Base-by-base conservation (phyloP, 1,284 basidiomycete species). In the Prillingera fragicola region DNA sequence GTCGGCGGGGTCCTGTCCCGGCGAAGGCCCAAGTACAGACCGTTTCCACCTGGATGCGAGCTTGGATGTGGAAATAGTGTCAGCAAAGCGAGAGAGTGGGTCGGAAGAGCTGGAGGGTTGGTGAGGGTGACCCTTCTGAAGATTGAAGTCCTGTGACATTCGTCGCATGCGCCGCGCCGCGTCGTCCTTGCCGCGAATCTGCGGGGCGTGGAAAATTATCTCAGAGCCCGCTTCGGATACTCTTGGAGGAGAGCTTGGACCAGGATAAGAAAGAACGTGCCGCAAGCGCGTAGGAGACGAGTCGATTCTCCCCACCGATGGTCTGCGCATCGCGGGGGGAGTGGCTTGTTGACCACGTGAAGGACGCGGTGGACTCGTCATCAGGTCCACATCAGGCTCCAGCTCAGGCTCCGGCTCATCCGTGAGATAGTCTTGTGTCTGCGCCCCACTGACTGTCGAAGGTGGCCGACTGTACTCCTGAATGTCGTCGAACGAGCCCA, bases 401-500 rank as follows among this genome's bases (percentile, higher is more conserved):
- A 29, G 32, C 14, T 19, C 28, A 28, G 29, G 33, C n/a, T 44
- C 35, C n/a, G 40, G 40, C 18, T 45, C 45, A 8, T 47, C 45
- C 2, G 45, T 37, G 9, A 52, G 27, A 9, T 37, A 15, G 29
- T 52, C 45, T 1, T 33, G 18, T 13, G 21, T 25, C 19, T 43
- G 46, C 29, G 27, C 24, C 6, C 23, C 29, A 9, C 28, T n/a
- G 10, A 1, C 29, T 17, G 29, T 17, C n/a, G 14, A 8, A 8
- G 13, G 29, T 8, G 8, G 15, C 38, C 13, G 33, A 23, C 13
- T n/a, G 25, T 10, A 17, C 17, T 39, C 37, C 5, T 41, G 35
- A 4, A 53, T 17, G n/a, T 65, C 63, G 13, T 65, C 60, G 41
- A 62, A 67, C 0, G 61, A 63, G 10, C 59, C 59, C 5, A 69